Evolutionary conservation across 179 eudicot species (phyloP).

Genomic region (Amaranthus tricolor): DNA sequence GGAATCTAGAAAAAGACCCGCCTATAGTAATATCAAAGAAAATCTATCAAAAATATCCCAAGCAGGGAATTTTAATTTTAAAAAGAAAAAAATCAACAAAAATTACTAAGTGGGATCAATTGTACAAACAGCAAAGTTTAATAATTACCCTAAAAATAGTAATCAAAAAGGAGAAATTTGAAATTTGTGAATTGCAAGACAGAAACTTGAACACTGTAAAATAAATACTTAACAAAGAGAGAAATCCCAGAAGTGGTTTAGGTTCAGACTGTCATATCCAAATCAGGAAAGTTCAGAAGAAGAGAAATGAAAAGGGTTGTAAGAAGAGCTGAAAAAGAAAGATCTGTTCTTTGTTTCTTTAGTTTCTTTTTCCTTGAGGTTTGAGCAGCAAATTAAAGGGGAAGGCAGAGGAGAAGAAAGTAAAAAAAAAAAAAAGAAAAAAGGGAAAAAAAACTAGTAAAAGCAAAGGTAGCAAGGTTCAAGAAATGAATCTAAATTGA

Average conservation of each 20-base stretch:
- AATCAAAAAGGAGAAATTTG: neutral
- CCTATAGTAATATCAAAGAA: conserved; percentile 35
- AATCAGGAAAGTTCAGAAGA: conserved; percentile 30
- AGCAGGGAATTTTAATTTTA: neutral
- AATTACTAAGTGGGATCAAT: neutral
- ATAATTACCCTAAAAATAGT: neutral
- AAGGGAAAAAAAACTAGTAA: conserved; percentile 13
- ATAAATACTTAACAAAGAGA: conserved; percentile 5
- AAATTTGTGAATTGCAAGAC: conserved; percentile 20
- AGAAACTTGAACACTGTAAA: conserved; percentile 7
- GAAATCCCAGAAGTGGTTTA: neutral
- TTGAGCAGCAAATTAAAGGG: conserved; percentile 25
- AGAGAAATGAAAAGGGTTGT: neutral
- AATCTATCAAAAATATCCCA: conserved; percentile 37
- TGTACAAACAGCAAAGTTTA: neutral
- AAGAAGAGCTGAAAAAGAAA: conserved; percentile 30
- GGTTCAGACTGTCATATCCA: conserved; percentile 13
- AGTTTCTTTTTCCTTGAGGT: conserved; percentile 29
- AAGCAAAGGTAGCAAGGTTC: conserved; percentile 37
- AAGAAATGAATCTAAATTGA: conserved; percentile 48
- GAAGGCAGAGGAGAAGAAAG: neutral
- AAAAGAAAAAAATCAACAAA: neutral
- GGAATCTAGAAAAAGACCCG: conserved; percentile 78
- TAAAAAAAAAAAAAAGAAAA: conserved; percentile 22
- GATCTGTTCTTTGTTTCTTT: conserved; percentile 31